Percentiles rank a stretch among this genome's conserved stretches.
Evolutionary conservation across 1,284 basidiomycete species (phyloP).

Genomic region (Apiotrichum sp.): DNA sequence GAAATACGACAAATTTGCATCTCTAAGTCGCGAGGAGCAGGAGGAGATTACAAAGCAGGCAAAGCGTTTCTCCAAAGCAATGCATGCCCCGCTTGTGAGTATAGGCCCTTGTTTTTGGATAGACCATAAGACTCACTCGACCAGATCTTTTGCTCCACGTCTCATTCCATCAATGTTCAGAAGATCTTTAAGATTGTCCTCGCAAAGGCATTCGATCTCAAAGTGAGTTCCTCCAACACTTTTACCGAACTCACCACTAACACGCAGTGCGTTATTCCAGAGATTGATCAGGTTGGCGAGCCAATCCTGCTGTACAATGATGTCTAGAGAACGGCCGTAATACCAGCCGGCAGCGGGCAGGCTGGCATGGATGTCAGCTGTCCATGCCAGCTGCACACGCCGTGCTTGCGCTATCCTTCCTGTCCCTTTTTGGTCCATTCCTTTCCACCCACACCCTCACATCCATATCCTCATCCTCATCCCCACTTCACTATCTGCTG

Average conservation of each 20-base stretch:
- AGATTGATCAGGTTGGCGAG: slow-evolving; percentile 90
- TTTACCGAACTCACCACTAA: neutral
- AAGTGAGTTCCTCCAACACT: slow-evolving; percentile 24
- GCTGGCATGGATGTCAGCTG: too few relatives aligned
- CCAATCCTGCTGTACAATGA: slow-evolving; percentile 88
- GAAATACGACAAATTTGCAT: slow-evolving; percentile 96
- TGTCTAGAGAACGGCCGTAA: slow-evolving; percentile 51
- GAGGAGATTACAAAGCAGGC: slow-evolving; percentile 99
- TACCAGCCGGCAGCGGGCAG: neutral
- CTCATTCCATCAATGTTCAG: slow-evolving; percentile 96
- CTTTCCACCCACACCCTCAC: too few relatives aligned
- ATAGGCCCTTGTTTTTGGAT: too few relatives aligned
- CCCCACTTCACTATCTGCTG: too few relatives aligned
- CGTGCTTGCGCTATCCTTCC: too few relatives aligned
- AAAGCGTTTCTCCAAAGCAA: slow-evolving; percentile 91
- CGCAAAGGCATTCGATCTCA: slow-evolving; percentile 49
- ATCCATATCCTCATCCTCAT: too few relatives aligned
- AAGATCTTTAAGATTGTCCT: slow-evolving; percentile 82
- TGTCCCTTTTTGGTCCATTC: too few relatives aligned
- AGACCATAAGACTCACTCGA: neutral
- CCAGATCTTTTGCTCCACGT: slow-evolving; percentile 90
- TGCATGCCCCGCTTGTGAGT: slow-evolving; percentile 79
- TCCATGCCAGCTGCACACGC: too few relatives aligned
- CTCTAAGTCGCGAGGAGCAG: slow-evolving; percentile 91
- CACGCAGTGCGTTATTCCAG: slow-evolving; percentile 88